phyloP scores from a whole-genome alignment of 257 asterid genomes.

The Nicotiana paniculata region DNA sequence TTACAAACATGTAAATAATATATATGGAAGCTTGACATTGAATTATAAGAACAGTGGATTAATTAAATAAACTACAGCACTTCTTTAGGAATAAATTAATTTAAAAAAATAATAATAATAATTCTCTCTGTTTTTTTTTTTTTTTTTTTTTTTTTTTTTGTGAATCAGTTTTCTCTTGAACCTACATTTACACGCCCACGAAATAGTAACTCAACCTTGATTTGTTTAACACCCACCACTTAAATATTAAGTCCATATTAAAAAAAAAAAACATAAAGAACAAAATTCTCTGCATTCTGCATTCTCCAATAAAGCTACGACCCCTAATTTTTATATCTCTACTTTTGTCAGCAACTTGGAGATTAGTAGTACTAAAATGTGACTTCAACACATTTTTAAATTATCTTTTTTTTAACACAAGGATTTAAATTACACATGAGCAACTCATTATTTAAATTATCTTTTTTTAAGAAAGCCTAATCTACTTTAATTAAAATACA shows the following conservation, averaged over 20 bases:
- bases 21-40: no score
- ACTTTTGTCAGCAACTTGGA: neutral
- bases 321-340: neutral
- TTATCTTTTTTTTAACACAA: neutral
- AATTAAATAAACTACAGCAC: no score
- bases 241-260: neutral
- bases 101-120: no score
- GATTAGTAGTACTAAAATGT: neutral
- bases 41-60: no score
- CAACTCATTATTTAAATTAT: neutral
- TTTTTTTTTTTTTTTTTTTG: no score
- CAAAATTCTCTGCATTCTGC: neutral
- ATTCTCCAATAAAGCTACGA: neutral
- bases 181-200: no score
- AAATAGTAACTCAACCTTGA: no score
- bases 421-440: neutral
- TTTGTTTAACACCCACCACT: no score
- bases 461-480: neutral
- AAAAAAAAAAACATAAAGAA: neutral
- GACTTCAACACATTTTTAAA: neutral
- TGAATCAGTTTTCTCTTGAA: no score
- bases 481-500: neutral
- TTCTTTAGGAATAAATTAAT: no score
- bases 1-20: no score
- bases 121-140: no score